Base-by-base conservation (phyloP, 2,329 filamentous ascomycete genomes). In the Ophiostoma sp. region DNA sequence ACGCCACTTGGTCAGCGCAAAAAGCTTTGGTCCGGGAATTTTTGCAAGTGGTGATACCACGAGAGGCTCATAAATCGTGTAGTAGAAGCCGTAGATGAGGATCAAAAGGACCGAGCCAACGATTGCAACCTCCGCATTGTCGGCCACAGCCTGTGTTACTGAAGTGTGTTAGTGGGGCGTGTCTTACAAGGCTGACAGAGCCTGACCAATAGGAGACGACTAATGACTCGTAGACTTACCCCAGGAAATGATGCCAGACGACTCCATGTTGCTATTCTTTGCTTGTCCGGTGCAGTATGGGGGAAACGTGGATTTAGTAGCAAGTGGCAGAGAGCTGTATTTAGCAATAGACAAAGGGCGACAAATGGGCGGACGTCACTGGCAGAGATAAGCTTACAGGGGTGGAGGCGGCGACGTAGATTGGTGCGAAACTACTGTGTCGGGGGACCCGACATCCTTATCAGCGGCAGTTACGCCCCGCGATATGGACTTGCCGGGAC, bases 1-100 rank as follows among this genome's bases (percentile, higher is more conserved):
- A 2, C 84, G 81, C 83, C 83, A 86, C 77, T 82, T 83, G 0
- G 84, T 83, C 2, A 82, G 68, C 0, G 83, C 82, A 73, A 82
- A 86, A 1, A 78, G 9, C 45, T 79, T 82, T 0, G 82, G 83
- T 5, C 82, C 84, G 3, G 81, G 83, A 22, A 84, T 55, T 12
- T 8, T 4, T 2, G 66, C 42, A 19, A 76, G 64, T 0, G 75
- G 74, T 17, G 75, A 76, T 1, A 25, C 28, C 3, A 52, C 42
- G 9, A 76, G 39, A 1, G 72, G 75, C 6, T 33, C 19, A 36
- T 61, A 74, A 1, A 74, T 11, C 12, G 69, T 36, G 11, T 31
- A 9, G 69, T 45, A 69, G 17, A 70, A 22, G 11, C 25, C 52
- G 12, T 45, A 63, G 2, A 31, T 52, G 1, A 69, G 0, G 7